These are phyloP conservation scores for Graphilbum fragrans DNA, from an alignment of 2,329 filamentous ascomycete species.

Conservation along the genomic window DNA sequence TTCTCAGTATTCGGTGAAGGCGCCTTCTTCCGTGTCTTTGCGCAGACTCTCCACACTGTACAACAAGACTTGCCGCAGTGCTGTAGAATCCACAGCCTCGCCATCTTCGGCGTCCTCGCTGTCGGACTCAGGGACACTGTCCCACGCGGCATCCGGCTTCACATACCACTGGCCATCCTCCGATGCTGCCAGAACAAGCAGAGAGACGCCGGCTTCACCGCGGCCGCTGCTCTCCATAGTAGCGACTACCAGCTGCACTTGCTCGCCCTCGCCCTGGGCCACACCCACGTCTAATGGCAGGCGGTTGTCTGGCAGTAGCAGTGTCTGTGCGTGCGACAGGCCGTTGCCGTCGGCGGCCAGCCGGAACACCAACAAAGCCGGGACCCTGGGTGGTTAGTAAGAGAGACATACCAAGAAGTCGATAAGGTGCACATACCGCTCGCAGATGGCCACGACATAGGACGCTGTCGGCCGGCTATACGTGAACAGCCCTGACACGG, in stretches of 20 bases:
- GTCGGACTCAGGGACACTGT: neutral
- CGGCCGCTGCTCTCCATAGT: neutral
- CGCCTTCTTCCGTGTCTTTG: conserved; percentile 25
- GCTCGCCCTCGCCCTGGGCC: neutral
- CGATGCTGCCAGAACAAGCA: conserved; percentile 6
- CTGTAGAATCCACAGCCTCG: conserved; percentile 16
- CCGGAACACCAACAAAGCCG: conserved; percentile 55
- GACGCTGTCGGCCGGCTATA: conserved; percentile 8
- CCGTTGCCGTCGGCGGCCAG: conserved; percentile 31
- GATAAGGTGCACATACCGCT: conserved; percentile 25
- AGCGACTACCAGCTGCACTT: neutral
- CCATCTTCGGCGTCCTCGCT: conserved; percentile 9
- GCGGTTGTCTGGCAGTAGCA: conserved; percentile 39
- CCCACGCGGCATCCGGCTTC: neutral
- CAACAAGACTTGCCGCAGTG: conserved; percentile 28
- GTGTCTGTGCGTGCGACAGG: conserved; percentile 34
- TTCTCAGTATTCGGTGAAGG: neutral
- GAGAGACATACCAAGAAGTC: neutral
- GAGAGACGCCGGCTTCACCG: neutral
- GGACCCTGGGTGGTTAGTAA: conserved; percentile 25
- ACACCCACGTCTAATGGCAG: conserved; percentile 39
- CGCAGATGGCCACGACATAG: conserved; percentile 28
- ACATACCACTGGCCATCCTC: neutral
- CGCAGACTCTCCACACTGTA: conserved; percentile 35
- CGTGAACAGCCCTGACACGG: conserved; percentile 31